Conservation (phyloP, 805 yeast species). For the Kodamaea restingae region DNA sequence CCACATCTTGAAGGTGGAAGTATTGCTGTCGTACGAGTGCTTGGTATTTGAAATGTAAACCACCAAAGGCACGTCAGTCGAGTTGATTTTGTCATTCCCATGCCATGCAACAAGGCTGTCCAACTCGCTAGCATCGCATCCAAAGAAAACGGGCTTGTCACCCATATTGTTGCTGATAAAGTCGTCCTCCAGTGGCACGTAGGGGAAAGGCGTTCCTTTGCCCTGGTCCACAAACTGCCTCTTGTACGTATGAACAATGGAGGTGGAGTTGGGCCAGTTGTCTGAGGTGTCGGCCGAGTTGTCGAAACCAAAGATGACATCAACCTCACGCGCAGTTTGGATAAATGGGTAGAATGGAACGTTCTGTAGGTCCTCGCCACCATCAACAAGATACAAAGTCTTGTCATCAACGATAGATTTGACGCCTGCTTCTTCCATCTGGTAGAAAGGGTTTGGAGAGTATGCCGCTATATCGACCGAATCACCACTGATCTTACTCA, state of each 20-base stretch:
- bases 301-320: constrained; percentile 40
- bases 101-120: constrained; percentile 17
- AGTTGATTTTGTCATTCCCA: constrained; percentile 16
- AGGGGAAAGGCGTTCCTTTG: constrained; percentile 24
- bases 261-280: constrained; percentile 44
- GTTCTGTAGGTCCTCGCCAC: constrained; percentile 42
- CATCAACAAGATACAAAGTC: constrained; percentile 37
- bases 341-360: constrained; percentile 40
- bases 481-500: constrained; percentile 19
- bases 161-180: constrained; percentile 20
- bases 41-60: constrained; percentile 17
- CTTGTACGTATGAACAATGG: constrained; percentile 31
- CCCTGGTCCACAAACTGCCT: constrained; percentile 21
- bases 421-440: constrained; percentile 16
- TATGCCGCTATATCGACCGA: constrained; percentile 38
- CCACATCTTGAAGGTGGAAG: constrained; percentile 22
- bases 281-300: constrained; percentile 36
- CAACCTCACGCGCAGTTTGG: constrained; percentile 33
- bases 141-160: constrained; percentile 24
- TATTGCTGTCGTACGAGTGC: constrained; percentile 18
- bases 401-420: constrained; percentile 22
- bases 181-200: constrained; percentile 19
- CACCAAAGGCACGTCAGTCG: constrained; percentile 26
- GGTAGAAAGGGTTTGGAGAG: constrained; percentile 37
- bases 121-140: constrained; percentile 24